These are phyloP conservation scores for Aspergillus pseudoviridinutans DNA, from an alignment of 2,329 filamentous ascomycete genomes.

Conservation along the genomic window DNA sequence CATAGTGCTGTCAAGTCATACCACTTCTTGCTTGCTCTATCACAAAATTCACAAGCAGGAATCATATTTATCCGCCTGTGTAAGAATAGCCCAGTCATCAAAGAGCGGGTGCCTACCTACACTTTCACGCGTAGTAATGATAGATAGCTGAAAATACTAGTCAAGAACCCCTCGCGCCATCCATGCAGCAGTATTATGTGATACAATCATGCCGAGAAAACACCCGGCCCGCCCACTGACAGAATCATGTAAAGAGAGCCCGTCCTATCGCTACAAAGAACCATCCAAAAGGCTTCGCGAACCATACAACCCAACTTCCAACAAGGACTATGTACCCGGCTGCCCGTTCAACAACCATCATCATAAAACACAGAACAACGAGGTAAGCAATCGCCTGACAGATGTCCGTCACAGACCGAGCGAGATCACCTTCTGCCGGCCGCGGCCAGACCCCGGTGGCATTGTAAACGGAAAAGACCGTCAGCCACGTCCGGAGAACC, in stretches of 20 bases:
- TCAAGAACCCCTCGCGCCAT: not conserved
- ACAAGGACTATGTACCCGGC: constrained; percentile 31
- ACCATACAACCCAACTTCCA: constrained; percentile 36
- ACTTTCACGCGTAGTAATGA: not conserved
- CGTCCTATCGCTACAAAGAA: constrained; percentile 25
- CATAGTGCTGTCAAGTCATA: not conserved
- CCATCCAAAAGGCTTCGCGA: constrained; percentile 32
- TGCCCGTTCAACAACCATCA: constrained; percentile 27
- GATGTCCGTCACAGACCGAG: constrained; percentile 26
- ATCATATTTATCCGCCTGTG: not conserved
- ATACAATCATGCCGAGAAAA: not conserved
- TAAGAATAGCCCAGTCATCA: not conserved
- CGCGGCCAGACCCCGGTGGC: constrained; percentile 29
- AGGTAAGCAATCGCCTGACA: constrained; percentile 33
- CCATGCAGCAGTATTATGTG: not conserved
- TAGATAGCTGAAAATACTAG: not conserved
- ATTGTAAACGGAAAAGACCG: constrained; percentile 27
- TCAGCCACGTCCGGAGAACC: constrained; percentile 22
- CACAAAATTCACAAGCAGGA: not conserved
- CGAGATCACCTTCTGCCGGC: constrained; percentile 25
- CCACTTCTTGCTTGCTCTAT: not conserved
- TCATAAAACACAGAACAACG: constrained; percentile 28
- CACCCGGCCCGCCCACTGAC: not conserved
- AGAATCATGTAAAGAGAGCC: constrained; percentile 21
- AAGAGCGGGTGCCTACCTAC: not conserved